phyloP scores from a whole-genome alignment of 768 basidiomycete species.

The Leucocoprinus birnbaumii region DNA sequence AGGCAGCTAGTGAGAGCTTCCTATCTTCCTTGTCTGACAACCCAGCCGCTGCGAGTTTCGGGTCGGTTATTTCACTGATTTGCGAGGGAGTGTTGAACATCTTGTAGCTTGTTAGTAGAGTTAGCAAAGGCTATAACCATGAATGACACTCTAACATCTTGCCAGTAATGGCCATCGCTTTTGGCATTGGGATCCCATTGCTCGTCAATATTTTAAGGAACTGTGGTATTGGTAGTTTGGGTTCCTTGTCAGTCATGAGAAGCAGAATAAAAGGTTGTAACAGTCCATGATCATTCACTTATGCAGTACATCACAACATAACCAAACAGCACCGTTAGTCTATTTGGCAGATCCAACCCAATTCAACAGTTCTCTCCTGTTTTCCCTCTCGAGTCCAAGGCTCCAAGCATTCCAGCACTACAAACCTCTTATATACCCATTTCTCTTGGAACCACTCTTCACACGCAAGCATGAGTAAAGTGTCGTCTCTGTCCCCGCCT shows the following conservation, averaged over 20 bases:
- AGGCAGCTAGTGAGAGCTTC: slow-evolving; percentile 52
- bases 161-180: slow-evolving; percentile 67
- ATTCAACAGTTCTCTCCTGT: background rate
- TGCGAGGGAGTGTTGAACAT: slow-evolving; percentile 58
- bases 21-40: slow-evolving; percentile 65
- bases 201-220: slow-evolving; percentile 66
- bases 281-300: background rate
- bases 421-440: background rate
- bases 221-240: slow-evolving; percentile 57
- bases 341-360: background rate
- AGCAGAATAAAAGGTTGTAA: background rate
- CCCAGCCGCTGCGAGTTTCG: slow-evolving; percentile 54
- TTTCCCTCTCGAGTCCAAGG: background rate
- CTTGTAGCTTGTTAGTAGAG: slow-evolving; percentile 54
- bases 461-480: background rate
- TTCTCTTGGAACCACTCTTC: background rate
- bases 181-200: slow-evolving; percentile 52
- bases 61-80: slow-evolving; percentile 56
- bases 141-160: slow-evolving; percentile 51
- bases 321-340: background rate
- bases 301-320: background rate
- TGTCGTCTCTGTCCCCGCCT: slow-evolving; percentile 1
- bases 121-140: background rate
- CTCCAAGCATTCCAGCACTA: background rate
- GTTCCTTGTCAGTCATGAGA: slow-evolving; percentile 22